These are phyloP conservation scores for Leishmania mexicana DNA, from an alignment of 208 protist species.

Conservation along the genomic window DNA sequence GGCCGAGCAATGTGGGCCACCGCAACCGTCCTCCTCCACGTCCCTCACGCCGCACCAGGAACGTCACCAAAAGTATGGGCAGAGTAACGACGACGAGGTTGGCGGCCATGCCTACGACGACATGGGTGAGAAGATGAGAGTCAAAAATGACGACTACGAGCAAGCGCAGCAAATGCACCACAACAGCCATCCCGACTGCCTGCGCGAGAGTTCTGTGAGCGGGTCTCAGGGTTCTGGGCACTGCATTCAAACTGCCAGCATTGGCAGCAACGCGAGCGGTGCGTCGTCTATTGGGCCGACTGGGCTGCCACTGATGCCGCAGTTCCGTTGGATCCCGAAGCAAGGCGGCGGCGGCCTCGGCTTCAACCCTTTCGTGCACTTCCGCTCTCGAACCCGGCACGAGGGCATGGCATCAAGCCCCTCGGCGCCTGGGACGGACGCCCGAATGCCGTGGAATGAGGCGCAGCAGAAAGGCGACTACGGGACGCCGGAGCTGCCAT, in stretches of 20 bases:
- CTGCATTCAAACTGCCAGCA: neutral
- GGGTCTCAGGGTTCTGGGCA: neutral
- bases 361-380: constrained; percentile 34
- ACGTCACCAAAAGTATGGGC: neutral
- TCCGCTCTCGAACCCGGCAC: neutral
- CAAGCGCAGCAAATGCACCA: neutral
- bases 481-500: neutral
- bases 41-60: neutral
- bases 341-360: constrained; percentile 28
- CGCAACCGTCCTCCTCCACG: neutral
- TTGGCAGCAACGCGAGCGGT: constrained; percentile 9
- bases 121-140: neutral
- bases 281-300: constrained; percentile 37
- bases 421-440: neutral
- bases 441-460: neutral
- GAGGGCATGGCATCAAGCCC: too few species aligned
- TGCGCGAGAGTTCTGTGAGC: constrained; percentile 8
- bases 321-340: constrained; percentile 49
- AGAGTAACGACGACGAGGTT: constrained; percentile 2
- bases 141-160: neutral
- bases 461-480: neutral
- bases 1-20: constrained; percentile 24
- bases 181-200: neutral
- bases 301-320: constrained; percentile 30
- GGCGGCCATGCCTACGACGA: neutral